Percentiles rank a stretch among this genome's conserved stretches.
Evolutionary conservation across 371 early-diverging fungal genomes (phyloP).

Genomic region (Apophysomyces ossiformis): DNA sequence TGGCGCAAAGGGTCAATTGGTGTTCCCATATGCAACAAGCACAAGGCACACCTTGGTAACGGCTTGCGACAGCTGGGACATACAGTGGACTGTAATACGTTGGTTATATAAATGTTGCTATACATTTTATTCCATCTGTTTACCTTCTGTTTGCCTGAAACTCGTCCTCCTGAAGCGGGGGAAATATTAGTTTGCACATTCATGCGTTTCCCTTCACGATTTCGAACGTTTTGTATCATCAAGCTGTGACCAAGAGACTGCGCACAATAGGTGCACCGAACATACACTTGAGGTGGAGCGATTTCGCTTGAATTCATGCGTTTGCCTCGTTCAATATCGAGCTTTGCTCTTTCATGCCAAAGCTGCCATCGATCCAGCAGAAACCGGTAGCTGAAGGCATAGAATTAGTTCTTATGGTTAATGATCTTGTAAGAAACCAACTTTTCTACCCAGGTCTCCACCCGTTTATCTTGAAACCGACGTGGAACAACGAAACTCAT

Average conservation of each 20-base stretch:
- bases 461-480: conserved; percentile 64
- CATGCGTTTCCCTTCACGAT: conserved; percentile 61
- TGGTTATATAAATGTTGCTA: neutral
- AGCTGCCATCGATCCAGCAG: conserved; percentile 90
- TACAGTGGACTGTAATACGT: conserved; percentile 55
- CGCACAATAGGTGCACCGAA: conserved; percentile 90
- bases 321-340: conserved; percentile 86
- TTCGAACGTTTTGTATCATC: conserved; percentile 57
- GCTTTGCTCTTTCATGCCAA: conserved; percentile 80
- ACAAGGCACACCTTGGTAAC: conserved; percentile 93
- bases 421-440: conserved; percentile 21
- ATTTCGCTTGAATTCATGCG: conserved; percentile 62
- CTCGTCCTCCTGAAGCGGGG: conserved; percentile 40
- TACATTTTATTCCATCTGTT: neutral
- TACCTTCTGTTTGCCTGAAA: conserved; percentile 54
- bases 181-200: conserved; percentile 53
- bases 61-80: conserved; percentile 89
- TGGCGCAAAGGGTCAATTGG: conserved; percentile 62
- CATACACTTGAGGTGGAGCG: conserved; percentile 81
- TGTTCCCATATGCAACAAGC: conserved; percentile 86
- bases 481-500: conserved; percentile 66
- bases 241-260: conserved; percentile 75
- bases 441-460: conserved; percentile 83
- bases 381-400: conserved; percentile 69
- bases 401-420: neutral